These are phyloP conservation scores for Cenococcum geophilum DNA, from an alignment of 495 filamentous ascomycete species.

Conservation along the genomic window DNA sequence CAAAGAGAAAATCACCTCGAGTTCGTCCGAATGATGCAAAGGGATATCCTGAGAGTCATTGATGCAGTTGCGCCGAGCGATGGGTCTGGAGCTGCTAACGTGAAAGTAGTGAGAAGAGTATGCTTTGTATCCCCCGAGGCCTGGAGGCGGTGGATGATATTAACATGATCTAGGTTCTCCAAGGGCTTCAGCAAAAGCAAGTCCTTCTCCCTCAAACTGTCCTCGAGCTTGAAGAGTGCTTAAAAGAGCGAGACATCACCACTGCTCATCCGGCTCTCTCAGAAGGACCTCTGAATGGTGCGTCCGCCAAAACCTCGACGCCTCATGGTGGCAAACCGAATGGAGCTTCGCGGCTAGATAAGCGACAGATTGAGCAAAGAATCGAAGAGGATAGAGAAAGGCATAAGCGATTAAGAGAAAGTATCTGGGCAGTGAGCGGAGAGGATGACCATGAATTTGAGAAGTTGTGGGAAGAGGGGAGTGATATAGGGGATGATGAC, in stretches of 20 bases:
- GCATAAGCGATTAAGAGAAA: constrained; percentile 83
- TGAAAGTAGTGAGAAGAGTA: constrained; percentile 81
- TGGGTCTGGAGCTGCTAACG: constrained; percentile 85
- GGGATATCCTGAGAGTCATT: constrained; percentile 82
- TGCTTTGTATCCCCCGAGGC: constrained; percentile 5
- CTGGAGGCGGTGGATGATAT: neutral
- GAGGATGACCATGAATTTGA: constrained; percentile 60
- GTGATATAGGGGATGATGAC: constrained; percentile 80
- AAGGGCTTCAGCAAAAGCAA: constrained; percentile 58
- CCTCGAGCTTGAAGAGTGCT: constrained; percentile 67
- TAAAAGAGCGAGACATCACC: constrained; percentile 62
- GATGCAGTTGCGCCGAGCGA: constrained; percentile 84
- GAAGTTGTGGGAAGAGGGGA: constrained; percentile 71
- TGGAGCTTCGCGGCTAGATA: constrained; percentile 56
- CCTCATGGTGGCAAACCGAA: constrained; percentile 33
- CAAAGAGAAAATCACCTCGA: constrained; percentile 64
- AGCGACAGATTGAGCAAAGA: constrained; percentile 82
- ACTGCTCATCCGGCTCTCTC: constrained; percentile 7
- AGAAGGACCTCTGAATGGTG: constrained; percentile 8
- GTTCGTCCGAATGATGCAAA: constrained; percentile 88
- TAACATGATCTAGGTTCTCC: constrained; percentile 51
- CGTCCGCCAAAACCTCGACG: constrained; percentile 22
- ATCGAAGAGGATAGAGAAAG: constrained; percentile 96
- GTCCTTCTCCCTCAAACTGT: constrained; percentile 65
- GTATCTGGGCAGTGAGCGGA: constrained; percentile 72